phyloP scores from a whole-genome alignment of 2,329 filamentous ascomycete genomes.

The Berkeleyomyces basicola region DNA sequence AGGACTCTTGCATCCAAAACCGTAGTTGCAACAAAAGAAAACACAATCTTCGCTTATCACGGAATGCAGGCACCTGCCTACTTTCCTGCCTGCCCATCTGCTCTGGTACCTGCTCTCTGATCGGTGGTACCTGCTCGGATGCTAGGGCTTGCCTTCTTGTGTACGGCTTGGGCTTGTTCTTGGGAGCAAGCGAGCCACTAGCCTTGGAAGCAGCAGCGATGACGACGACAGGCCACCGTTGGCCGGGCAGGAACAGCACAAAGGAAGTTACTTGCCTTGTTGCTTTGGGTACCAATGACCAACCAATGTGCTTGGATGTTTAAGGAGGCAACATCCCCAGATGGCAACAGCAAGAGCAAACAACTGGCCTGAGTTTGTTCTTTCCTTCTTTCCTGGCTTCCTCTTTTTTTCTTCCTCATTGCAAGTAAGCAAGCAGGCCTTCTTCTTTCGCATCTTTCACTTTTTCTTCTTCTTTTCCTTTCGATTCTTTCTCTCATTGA shows the following conservation, averaged over 20 bases:
- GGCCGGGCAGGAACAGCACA: not conserved
- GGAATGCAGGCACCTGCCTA: too few species aligned
- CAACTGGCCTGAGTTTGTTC: not conserved
- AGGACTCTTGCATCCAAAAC: not conserved
- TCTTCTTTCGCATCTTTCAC: not conserved
- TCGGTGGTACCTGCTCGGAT: too few species aligned
- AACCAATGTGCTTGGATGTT: not conserved
- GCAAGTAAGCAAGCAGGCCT: not conserved
- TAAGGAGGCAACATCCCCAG: slow-evolving; percentile 2
- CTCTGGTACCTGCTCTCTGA: too few species aligned
- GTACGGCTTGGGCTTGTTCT: not conserved
- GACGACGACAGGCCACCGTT: not conserved
- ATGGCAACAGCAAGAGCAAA: not conserved
- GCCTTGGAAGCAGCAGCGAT: not conserved
- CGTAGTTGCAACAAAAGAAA: not conserved
- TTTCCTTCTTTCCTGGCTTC: not conserved
- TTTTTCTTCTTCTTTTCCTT: not conserved
- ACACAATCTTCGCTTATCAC: too few species aligned
- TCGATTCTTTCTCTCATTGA: not conserved
- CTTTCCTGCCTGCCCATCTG: too few species aligned
- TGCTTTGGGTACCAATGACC: not conserved
- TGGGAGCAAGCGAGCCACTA: not conserved
- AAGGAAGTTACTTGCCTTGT: not conserved
- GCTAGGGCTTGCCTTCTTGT: too few species aligned
- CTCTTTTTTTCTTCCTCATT: not conserved